Conservation (phyloP, 192 early-diverging fungal genomes). For the Coemansia guatemalensis region DNA sequence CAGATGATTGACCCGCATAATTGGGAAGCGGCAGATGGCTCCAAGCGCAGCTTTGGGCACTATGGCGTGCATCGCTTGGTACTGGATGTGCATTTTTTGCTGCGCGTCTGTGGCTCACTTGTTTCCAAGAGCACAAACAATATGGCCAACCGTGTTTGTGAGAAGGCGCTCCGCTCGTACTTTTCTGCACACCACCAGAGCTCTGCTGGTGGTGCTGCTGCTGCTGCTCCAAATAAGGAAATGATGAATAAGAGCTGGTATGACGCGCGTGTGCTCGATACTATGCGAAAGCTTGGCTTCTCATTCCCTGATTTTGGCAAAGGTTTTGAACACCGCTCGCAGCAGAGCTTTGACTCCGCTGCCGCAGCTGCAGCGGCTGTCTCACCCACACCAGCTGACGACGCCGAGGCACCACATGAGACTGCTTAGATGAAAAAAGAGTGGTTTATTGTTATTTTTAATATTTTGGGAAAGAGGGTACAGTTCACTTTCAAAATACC, state of each 20-base stretch:
- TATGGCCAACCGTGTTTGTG: constrained; percentile 56
- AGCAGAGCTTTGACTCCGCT: constrained; percentile 46
- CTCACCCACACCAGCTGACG: not conserved
- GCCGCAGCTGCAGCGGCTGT: not conserved
- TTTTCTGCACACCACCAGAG: constrained; percentile 21
- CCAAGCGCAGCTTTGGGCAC: constrained; percentile 43
- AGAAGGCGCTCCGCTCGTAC: constrained; percentile 52
- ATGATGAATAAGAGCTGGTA: constrained; percentile 54
- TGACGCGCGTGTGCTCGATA: constrained; percentile 38
- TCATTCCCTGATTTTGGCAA: constrained; percentile 48
- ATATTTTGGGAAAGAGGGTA: not conserved
- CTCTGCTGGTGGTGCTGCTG: too few relatives aligned
- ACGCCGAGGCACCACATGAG: not conserved
- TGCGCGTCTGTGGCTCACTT: constrained; percentile 51
- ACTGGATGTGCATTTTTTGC: constrained; percentile 54
- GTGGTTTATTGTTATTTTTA: not conserved
- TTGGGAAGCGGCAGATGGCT: constrained; percentile 41
- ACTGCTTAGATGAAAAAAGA: too few relatives aligned
- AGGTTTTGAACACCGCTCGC: constrained; percentile 53
- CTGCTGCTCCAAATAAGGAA: constrained; percentile 11
- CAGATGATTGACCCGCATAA: constrained; percentile 48
- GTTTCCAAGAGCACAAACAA: constrained; percentile 54
- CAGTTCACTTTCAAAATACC: too few relatives aligned
- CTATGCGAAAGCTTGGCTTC: constrained; percentile 46
- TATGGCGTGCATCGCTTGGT: constrained; percentile 53